A percentile compares a stretch with the other conserved stretches of the same genome.
phyloP scores from a whole-genome alignment of 2,329 filamentous ascomycete species.

The Exserohilum turcica region DNA sequence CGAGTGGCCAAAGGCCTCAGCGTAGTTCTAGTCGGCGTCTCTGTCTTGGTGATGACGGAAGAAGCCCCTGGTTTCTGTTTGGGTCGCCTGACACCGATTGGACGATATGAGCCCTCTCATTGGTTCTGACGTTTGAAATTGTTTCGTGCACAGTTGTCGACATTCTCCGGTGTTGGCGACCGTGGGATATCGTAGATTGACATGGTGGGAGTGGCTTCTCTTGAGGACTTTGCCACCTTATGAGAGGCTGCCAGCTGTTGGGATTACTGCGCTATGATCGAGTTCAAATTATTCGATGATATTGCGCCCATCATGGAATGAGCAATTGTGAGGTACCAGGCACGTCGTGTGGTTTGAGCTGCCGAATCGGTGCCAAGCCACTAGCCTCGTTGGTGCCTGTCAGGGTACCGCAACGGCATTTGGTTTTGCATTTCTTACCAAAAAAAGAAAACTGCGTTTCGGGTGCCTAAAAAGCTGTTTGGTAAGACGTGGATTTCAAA shows the following conservation, averaged over 20 bases:
- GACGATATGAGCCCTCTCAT: neutral
- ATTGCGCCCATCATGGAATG: neutral
- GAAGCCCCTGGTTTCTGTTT: neutral
- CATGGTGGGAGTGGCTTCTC: neutral
- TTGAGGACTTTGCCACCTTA: neutral
- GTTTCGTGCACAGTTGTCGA: neutral
- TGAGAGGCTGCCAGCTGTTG: too few relatives aligned
- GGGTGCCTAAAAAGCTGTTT: too few relatives aligned
- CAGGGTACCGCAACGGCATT: neutral
- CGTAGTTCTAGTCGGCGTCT: neutral
- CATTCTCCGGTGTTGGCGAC: neutral
- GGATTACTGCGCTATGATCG: neutral
- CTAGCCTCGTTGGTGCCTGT: neutral
- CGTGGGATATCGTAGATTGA: neutral
- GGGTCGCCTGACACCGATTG: neutral
- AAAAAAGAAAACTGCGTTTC: too few relatives aligned
- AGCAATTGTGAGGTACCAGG: neutral
- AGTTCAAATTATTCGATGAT: neutral
- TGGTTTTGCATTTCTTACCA: neutral
- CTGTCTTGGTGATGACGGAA: neutral
- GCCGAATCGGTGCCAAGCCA: neutral
- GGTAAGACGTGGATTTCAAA: too few relatives aligned
- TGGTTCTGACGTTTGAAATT: neutral
- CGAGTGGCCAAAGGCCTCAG: constrained; percentile 11
- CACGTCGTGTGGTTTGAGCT: neutral